These are phyloP conservation scores for Narthecium ossifragum DNA, from an alignment of 106 monocot species.

Conservation along the genomic window DNA sequence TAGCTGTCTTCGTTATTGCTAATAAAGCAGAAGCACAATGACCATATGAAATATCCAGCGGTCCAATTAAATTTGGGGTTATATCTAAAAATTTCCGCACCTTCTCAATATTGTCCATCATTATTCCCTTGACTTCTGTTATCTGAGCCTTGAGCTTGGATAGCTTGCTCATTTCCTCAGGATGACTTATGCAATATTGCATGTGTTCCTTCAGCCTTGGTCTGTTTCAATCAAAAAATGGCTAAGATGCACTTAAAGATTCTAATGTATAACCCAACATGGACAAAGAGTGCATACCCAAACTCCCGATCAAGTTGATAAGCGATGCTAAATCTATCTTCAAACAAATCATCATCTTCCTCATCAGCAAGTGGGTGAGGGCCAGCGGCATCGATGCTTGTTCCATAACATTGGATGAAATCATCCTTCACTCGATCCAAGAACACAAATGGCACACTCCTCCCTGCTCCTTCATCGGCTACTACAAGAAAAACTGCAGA, in stretches of 20 bases:
- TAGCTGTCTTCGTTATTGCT: no score
- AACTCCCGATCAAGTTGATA: conserved; percentile 94
- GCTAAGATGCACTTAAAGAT: not conserved
- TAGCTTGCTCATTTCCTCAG: conserved; percentile 86
- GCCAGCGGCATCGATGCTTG: conserved; percentile 44
- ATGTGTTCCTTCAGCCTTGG: conserved; percentile 89
- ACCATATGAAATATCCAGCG: not conserved
- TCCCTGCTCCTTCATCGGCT: conserved; percentile 72
- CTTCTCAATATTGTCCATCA: conserved; percentile 99
- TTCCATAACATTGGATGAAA: conserved; percentile 74
- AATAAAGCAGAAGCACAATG: not conserved
- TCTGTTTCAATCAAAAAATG: conserved; percentile 24
- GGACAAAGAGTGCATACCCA: conserved; percentile 37
- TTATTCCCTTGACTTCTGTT: conserved; percentile 90
- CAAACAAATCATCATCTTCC: conserved; percentile 82
- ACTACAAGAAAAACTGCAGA: conserved; percentile 84
- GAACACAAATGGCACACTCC: conserved; percentile 87
- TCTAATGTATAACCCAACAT: not conserved
- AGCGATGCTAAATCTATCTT: conserved; percentile 83
- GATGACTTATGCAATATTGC: conserved; percentile 78
- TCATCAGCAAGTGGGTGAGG: conserved; percentile 76
- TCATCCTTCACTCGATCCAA: conserved; percentile 82
- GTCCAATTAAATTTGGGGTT: not conserved
- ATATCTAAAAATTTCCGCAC: conserved; percentile 13
- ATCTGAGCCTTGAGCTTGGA: conserved; percentile 90